Conservation (phyloP, 805 yeast genomes). For the Nakazawaea ambrosiae region DNA sequence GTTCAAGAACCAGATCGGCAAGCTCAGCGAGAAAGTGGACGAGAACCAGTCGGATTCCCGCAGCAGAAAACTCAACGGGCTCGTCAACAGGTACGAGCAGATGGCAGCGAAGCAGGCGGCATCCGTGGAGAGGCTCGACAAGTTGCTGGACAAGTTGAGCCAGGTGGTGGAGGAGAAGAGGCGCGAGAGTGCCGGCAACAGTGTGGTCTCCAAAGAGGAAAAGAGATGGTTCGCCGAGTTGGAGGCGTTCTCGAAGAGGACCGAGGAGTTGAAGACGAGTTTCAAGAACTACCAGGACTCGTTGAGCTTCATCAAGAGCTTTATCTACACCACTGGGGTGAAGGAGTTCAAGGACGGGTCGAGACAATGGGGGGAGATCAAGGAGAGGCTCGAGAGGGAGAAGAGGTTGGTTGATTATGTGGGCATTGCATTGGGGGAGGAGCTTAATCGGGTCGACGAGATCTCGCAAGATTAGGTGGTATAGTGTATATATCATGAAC, state of each 20-base stretch:
- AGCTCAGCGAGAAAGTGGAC: slow-evolving; percentile 11
- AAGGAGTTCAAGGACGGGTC: too few relatives aligned
- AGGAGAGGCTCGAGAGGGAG: slow-evolving; percentile 25
- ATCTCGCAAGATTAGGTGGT: too few relatives aligned
- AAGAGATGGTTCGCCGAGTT: slow-evolving; percentile 39
- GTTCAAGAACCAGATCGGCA: slow-evolving; percentile 31
- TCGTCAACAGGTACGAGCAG: slow-evolving; percentile 14
- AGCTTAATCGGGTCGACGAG: slow-evolving; percentile 2
- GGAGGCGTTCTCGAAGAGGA: slow-evolving; percentile 21
- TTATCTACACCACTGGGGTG: slow-evolving; percentile 15
- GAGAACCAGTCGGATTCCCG: neutral
- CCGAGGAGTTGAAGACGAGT: slow-evolving; percentile 24
- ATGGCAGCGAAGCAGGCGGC: slow-evolving; percentile 9
- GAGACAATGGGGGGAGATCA: slow-evolving; percentile 8
- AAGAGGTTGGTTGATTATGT: slow-evolving; percentile 18
- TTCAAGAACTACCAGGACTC: slow-evolving; percentile 21
- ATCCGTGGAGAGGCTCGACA: slow-evolving; percentile 17
- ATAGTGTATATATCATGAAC: too few relatives aligned
- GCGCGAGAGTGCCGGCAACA: slow-evolving; percentile 15
- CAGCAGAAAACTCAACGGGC: neutral
- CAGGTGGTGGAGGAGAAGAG: slow-evolving; percentile 14
- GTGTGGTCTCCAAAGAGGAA: slow-evolving; percentile 33
- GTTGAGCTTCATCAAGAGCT: slow-evolving; percentile 20
- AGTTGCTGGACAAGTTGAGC: slow-evolving; percentile 24
- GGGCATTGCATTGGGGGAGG: slow-evolving; percentile 1